phyloP scores from a whole-genome alignment of 83 land plant genomes.

The Diphasiastrum complanatum region DNA sequence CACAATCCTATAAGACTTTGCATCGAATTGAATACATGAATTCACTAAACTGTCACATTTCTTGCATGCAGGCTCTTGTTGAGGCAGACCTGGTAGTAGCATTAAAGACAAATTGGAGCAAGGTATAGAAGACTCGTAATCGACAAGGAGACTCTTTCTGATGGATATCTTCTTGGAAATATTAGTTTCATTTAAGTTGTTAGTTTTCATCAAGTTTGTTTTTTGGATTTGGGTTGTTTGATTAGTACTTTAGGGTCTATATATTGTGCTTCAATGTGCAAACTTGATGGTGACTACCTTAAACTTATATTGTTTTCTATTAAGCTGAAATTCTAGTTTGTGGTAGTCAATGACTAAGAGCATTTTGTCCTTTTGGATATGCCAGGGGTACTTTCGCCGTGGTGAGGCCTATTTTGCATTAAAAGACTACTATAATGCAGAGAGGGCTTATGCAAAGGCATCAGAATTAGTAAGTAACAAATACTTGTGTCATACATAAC shows the following conservation, averaged over 20 bases:
- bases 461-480: slow-evolving; percentile 8
- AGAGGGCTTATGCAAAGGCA: slow-evolving; percentile 31
- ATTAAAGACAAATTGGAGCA: slow-evolving; percentile 11
- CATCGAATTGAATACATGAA: not conserved
- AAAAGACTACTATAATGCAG: slow-evolving; percentile 26
- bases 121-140: not conserved
- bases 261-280: too few relatives aligned
- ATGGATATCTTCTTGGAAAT: not conserved
- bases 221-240: too few relatives aligned
- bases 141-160: not conserved
- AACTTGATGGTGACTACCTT: too few relatives aligned
- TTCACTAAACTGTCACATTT: not conserved
- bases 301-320: too few relatives aligned
- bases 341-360: too few relatives aligned
- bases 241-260: too few relatives aligned
- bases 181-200: not conserved
- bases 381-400: slow-evolving; percentile 30
- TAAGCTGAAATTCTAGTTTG: too few relatives aligned
- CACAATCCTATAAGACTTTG: too few relatives aligned
- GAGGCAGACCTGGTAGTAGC: slow-evolving; percentile 15
- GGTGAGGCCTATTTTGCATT: slow-evolving; percentile 31
- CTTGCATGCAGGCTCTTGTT: slow-evolving; percentile 15
- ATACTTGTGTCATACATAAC: not conserved
- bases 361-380: not conserved
- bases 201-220: too few relatives aligned